These are phyloP conservation scores for Silybum marianum DNA, from an alignment of 129 eudicot species.

Conservation along the genomic window DNA sequence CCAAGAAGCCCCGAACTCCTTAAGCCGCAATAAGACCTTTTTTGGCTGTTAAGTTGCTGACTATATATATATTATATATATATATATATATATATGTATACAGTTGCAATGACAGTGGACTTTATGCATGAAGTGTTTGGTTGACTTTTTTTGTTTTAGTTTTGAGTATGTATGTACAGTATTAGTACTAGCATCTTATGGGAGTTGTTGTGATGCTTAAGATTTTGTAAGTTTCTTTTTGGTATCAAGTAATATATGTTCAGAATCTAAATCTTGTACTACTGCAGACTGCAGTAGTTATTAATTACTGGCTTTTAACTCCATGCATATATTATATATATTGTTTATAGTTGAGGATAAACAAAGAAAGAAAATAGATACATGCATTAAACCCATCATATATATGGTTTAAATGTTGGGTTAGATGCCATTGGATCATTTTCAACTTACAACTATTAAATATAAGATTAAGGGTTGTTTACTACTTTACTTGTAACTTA, in stretches of 20 bases:
- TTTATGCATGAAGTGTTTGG: constrained; percentile 17
- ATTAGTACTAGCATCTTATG: constrained; percentile 9
- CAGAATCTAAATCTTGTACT: neutral
- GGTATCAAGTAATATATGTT: constrained; percentile 14
- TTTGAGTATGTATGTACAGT: neutral
- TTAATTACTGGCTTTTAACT: too few relatives aligned
- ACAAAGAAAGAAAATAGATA: too few relatives aligned
- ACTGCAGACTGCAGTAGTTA: neutral
- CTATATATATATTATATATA: too few relatives aligned
- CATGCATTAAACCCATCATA: too few relatives aligned
- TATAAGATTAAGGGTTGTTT: too few relatives aligned
- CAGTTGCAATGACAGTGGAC: constrained; percentile 11
- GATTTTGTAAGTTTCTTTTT: constrained; percentile 19
- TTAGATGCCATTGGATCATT: too few relatives aligned
- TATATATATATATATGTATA: neutral
- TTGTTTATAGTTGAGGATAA: too few relatives aligned
- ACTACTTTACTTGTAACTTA: too few relatives aligned
- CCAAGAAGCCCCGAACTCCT: constrained; percentile 39
- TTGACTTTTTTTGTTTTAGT: constrained; percentile 16
- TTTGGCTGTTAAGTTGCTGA: neutral
- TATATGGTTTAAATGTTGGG: too few relatives aligned
- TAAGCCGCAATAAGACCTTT: constrained; percentile 9
- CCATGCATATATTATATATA: too few relatives aligned
- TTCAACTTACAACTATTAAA: too few relatives aligned
- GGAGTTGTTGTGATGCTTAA: neutral